phyloP scores from a whole-genome alignment of 2,329 filamentous ascomycete genomes.

The Xylariomycetidae sp. region DNA sequence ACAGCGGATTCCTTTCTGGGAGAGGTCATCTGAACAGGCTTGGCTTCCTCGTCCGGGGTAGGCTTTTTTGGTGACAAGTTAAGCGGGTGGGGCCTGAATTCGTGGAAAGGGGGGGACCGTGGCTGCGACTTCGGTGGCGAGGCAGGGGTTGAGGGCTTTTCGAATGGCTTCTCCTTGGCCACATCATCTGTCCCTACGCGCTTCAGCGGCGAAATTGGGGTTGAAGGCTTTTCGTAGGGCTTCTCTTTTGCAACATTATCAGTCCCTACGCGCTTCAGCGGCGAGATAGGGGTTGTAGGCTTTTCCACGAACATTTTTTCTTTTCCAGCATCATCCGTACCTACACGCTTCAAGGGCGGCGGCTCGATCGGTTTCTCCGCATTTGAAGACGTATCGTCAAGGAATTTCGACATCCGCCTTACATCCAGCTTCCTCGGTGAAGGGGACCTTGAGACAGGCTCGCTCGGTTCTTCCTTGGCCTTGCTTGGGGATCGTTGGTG shows the following conservation, averaged over 20 bases:
- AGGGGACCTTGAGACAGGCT: slow-evolving; percentile 34
- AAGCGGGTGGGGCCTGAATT: slow-evolving; percentile 22
- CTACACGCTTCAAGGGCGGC: too few species aligned
- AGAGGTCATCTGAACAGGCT: slow-evolving; percentile 30
- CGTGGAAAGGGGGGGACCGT: slow-evolving; percentile 18
- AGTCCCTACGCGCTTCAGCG: too few species aligned
- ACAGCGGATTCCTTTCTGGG: slow-evolving; percentile 29
- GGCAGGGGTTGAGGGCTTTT: slow-evolving; percentile 10
- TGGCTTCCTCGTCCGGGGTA: slow-evolving; percentile 15
- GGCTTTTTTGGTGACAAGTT: slow-evolving; percentile 18
- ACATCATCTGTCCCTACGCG: too few species aligned
- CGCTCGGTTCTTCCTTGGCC: slow-evolving; percentile 20
- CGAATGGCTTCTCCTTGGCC: slow-evolving; percentile 11
- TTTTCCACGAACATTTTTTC: too few species aligned
- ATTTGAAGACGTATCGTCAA: slow-evolving; percentile 37
- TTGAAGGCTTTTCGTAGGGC: too few species aligned
- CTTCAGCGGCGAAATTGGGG: too few species aligned
- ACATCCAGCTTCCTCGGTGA: slow-evolving; percentile 54
- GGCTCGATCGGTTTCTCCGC: slow-evolving; percentile 17
- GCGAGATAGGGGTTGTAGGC: too few species aligned
- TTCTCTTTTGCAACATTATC: too few species aligned
- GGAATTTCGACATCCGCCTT: slow-evolving; percentile 54
- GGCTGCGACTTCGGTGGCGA: slow-evolving; percentile 12
- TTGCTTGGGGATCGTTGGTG: slow-evolving; percentile 21
- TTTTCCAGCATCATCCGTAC: too few species aligned